Evolutionary conservation across 148 eudicot genomes (phyloP).

Genomic region (Agrostemma githago): DNA sequence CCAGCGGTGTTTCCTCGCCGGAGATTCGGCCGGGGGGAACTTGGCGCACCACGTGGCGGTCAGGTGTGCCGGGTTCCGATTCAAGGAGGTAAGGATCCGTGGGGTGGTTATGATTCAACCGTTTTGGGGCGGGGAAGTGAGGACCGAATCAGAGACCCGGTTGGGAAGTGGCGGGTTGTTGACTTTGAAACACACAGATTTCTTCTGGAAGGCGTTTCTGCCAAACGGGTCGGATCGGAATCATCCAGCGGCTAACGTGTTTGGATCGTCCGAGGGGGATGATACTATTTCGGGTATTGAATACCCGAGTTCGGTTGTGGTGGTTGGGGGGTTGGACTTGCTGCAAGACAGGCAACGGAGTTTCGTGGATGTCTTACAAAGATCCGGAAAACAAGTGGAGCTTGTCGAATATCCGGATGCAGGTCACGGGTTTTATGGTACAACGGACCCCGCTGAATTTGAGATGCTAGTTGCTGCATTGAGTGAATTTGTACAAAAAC

Average conservation of each 20-base stretch:
- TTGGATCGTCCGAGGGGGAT: conserved; percentile 5
- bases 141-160: conserved; percentile 35
- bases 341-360: conserved; percentile 39
- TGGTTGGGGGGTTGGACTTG: conserved; percentile 35
- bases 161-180: neutral
- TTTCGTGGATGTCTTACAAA: conserved; percentile 28
- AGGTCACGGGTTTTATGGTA: conserved; percentile 28
- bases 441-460: conserved; percentile 25
- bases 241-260: conserved; percentile 31
- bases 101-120: conserved; percentile 39
- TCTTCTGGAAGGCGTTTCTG: conserved; percentile 41
- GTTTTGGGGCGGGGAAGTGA: conserved; percentile 40
- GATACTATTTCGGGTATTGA: conserved; percentile 17
- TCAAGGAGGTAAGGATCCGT: conserved; percentile 22
- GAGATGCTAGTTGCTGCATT: conserved; percentile 4
- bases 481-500: conserved; percentile 28
- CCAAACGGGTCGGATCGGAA: conserved; percentile 38
- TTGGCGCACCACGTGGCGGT: conserved; percentile 37
- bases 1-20: conserved; percentile 34
- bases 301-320: conserved; percentile 31
- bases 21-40: conserved; percentile 47
- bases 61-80: conserved; percentile 2
- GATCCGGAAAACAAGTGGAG: conserved; percentile 31
- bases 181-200: conserved; percentile 23
- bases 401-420: conserved; percentile 35